phyloP scores from a whole-genome alignment of 2,329 filamentous ascomycete genomes.

The Pseudonectria buxi region DNA sequence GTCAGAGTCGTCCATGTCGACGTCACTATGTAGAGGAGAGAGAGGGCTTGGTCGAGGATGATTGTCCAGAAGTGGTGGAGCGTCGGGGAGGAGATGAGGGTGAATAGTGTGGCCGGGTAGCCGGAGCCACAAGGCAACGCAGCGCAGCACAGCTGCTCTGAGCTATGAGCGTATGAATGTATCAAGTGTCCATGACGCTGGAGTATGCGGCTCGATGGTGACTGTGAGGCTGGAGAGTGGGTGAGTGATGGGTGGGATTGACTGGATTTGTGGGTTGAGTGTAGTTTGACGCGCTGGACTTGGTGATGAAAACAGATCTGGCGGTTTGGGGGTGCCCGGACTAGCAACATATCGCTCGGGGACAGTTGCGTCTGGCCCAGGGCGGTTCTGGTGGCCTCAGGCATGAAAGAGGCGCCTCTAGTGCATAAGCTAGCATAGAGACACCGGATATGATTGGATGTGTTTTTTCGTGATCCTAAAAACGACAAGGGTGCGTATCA shows the following conservation, averaged over 20 bases:
- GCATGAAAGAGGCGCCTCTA: slow-evolving; percentile 6
- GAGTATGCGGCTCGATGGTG: too few species aligned
- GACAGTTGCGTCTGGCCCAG: slow-evolving; percentile 15
- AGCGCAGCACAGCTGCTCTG: too few species aligned
- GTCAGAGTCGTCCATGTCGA: slow-evolving; percentile 48
- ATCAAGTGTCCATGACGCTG: too few species aligned
- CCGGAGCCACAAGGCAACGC: too few species aligned
- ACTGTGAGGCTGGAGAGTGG: not conserved
- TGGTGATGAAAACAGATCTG: slow-evolving; percentile 20
- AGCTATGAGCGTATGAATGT: too few species aligned
- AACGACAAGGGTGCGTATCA: too few species aligned
- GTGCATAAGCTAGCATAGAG: slow-evolving; percentile 14
- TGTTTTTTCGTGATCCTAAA: too few species aligned
- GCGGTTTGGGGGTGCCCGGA: slow-evolving; percentile 18
- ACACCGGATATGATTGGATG: too few species aligned
- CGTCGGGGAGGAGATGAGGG: not conserved
- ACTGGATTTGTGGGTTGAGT: slow-evolving; percentile 8
- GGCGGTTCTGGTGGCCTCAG: slow-evolving; percentile 16
- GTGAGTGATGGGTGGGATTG: slow-evolving; percentile 8
- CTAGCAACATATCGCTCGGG: slow-evolving; percentile 21
- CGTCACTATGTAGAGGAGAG: slow-evolving; percentile 39
- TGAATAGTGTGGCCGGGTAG: too few species aligned
- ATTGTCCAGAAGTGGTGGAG: not conserved
- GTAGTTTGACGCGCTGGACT: slow-evolving; percentile 13
- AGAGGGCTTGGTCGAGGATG: not conserved